These are phyloP conservation scores for Eucalyptus curtisii DNA, from an alignment of 345 rosid species.

Conservation along the genomic window DNA sequence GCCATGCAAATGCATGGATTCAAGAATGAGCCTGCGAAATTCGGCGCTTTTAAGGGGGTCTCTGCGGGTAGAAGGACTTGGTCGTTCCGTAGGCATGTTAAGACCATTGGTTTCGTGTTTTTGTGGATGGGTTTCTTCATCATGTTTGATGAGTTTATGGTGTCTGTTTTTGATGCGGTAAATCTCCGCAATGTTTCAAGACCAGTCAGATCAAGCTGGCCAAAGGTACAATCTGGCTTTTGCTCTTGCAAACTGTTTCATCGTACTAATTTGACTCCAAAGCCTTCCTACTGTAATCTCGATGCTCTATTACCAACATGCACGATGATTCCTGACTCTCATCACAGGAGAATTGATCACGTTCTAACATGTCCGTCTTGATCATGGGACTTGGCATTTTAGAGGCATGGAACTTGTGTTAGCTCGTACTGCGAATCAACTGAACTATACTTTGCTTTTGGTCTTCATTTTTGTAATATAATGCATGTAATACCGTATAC, in stretches of 20 bases:
- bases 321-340: neutral
- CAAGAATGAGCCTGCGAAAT: constrained; percentile 37
- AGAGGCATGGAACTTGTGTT: neutral
- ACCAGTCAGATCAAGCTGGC: constrained; percentile 4
- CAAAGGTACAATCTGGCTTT: constrained; percentile 24
- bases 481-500: neutral
- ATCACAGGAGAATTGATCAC: neutral
- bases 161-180: constrained; percentile 44
- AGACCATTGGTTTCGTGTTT: constrained; percentile 31
- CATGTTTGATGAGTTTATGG: constrained; percentile 55
- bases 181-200: constrained; percentile 22
- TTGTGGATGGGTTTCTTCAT: constrained; percentile 32
- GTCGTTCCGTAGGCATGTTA: constrained; percentile 40
- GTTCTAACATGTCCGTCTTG: neutral
- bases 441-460: neutral
- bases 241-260: neutral
- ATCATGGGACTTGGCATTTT: neutral
- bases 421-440: neutral
- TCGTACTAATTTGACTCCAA: neutral
- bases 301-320: neutral
- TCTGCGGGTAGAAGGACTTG: constrained; percentile 36
- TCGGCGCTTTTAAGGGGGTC: constrained; percentile 32
- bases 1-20: constrained; percentile 18
- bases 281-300: neutral
- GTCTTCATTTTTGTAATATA: neutral